Conservation (phyloP, 2,329 filamentous ascomycete genomes). For the Tolypocladium ophioglossoides region DNA sequence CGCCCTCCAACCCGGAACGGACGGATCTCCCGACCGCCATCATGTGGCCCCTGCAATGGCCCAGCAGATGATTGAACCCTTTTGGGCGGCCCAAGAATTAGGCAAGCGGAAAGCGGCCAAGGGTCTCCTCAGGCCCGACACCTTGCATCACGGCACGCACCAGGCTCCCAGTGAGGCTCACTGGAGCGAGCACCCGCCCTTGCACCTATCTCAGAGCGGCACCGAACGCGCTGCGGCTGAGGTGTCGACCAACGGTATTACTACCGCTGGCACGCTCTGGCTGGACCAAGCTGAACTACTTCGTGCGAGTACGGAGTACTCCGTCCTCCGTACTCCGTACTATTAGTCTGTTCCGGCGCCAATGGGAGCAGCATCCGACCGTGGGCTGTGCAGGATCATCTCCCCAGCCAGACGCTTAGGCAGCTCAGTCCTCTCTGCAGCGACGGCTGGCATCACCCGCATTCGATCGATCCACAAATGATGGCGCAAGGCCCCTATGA, state of each 20-base stretch:
- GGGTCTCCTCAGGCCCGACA: neutral
- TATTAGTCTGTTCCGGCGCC: too few species aligned
- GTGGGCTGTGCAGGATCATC: neutral
- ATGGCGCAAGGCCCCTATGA: neutral
- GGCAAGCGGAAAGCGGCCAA: neutral
- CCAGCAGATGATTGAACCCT: neutral
- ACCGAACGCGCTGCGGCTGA: neutral
- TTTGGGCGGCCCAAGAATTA: neutral
- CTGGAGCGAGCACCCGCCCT: neutral
- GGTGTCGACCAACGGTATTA: neutral
- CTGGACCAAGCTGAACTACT: neutral
- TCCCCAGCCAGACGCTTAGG: neutral
- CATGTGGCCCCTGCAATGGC: neutral
- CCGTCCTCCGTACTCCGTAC: too few species aligned
- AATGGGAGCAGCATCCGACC: neutral
- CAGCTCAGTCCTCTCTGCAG: neutral
- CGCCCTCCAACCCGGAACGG: neutral
- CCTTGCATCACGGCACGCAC: neutral
- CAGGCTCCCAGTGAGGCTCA: neutral
- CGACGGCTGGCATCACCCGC: neutral
- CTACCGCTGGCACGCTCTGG: neutral
- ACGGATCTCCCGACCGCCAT: neutral
- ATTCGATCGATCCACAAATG: neutral
- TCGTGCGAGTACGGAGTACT: too few species aligned
- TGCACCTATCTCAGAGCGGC: neutral